These are phyloP conservation scores for Globomyces pollinis-pini DNA, from an alignment of 192 early-diverging fungal species.

Conservation along the genomic window DNA sequence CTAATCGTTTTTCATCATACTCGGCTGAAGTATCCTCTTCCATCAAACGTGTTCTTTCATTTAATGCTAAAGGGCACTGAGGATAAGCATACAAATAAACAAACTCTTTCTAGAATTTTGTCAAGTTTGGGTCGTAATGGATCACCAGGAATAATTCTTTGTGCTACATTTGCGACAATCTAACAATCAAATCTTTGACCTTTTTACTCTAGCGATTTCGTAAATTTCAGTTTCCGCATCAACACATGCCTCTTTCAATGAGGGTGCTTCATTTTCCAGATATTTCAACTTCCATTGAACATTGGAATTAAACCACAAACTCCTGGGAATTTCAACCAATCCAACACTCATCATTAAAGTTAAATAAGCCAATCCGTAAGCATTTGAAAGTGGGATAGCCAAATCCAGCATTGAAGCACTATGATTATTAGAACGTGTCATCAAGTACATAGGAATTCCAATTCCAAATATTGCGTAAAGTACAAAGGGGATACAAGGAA, in stretches of 20 bases:
- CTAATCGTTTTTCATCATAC: slow-evolving; percentile 59
- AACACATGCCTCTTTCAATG: slow-evolving; percentile 70
- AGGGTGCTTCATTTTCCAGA: slow-evolving; percentile 59
- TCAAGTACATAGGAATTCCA: not conserved
- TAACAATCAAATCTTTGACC: slow-evolving; percentile 9
- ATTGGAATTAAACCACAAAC: slow-evolving; percentile 71
- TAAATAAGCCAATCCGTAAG: slow-evolving; percentile 83
- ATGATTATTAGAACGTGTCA: not conserved
- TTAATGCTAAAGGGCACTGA: slow-evolving; percentile 36
- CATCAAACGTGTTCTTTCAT: slow-evolving; percentile 21
- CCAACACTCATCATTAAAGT: slow-evolving; percentile 91
- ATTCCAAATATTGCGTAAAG: slow-evolving; percentile 59
- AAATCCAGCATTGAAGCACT: slow-evolving; percentile 43
- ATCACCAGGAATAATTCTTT: slow-evolving; percentile 27
- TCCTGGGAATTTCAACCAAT: slow-evolving; percentile 79
- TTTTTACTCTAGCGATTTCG: slow-evolving; percentile 39
- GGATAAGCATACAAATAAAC: not conserved
- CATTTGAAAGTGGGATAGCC: slow-evolving; percentile 89
- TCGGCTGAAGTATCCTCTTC: slow-evolving; percentile 9
- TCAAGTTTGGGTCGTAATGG: slow-evolving; percentile 57
- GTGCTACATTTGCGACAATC: slow-evolving; percentile 34
- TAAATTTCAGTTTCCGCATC: slow-evolving; percentile 78
- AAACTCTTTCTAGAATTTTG: slow-evolving; percentile 46
- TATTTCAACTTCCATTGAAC: slow-evolving; percentile 49
- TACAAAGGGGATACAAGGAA: slow-evolving; percentile 60